These are phyloP conservation scores for Immersiporthe knoxdaviesiana DNA, from an alignment of 2,329 filamentous ascomycete genomes.

Conservation along the genomic window DNA sequence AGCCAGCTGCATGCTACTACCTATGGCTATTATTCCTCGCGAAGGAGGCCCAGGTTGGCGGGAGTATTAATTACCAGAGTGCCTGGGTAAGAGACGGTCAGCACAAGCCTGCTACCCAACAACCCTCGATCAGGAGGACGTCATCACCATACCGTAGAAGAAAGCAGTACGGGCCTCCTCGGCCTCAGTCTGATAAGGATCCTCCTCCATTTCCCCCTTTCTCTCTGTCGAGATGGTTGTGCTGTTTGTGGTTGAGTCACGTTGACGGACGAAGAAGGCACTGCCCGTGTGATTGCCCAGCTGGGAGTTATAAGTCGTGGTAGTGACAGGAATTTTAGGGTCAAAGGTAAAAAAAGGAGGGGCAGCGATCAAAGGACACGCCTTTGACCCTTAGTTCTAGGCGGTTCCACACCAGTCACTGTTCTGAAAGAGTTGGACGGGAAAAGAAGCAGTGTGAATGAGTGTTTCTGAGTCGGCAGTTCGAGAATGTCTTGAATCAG, in stretches of 20 bases:
- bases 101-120: neutral
- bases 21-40: no score
- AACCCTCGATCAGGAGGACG: neutral
- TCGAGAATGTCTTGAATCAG: slow-evolving; percentile 14
- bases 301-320: neutral
- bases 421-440: neutral
- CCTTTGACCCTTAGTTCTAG: no score
- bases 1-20: slow-evolving; percentile 1
- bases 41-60: slow-evolving; percentile 22
- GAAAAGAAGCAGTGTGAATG: neutral
- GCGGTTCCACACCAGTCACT: neutral
- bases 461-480: neutral
- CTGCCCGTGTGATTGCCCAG: neutral
- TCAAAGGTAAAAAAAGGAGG: no score
- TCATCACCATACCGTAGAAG: slow-evolving; percentile 56
- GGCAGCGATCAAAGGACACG: no score
- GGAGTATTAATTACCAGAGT: slow-evolving; percentile 40
- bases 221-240: neutral
- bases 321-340: neutral
- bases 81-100: slow-evolving; percentile 40
- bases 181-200: slow-evolving; percentile 12
- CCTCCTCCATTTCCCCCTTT: slow-evolving; percentile 13
- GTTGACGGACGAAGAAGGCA: neutral
- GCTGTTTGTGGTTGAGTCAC: neutral
- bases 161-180: slow-evolving; percentile 47